Evolutionary conservation across 164 flowering plant species (phyloP).

Genomic region (Warburgia ugandensis): DNA sequence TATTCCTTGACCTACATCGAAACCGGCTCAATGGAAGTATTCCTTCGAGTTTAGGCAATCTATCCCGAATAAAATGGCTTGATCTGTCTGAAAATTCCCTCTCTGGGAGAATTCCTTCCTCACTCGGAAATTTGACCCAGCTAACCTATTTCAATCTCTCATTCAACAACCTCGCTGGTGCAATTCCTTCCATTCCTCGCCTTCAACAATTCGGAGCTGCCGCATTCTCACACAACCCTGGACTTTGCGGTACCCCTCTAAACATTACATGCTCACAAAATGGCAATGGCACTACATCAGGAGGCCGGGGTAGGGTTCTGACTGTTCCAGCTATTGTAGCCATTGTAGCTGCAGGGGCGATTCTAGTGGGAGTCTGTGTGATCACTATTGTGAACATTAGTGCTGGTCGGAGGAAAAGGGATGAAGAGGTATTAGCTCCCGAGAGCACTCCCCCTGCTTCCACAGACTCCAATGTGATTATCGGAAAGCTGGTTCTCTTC

Average conservation of each 20-base stretch:
- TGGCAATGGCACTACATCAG: conserved; percentile 15
- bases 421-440: conserved; percentile 29
- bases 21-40: conserved; percentile 71
- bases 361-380: conserved; percentile 71
- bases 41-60: conserved; percentile 52
- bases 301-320: conserved; percentile 37
- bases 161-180: conserved; percentile 66
- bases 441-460: conserved; percentile 77
- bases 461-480: conserved; percentile 66
- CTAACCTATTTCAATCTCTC: conserved; percentile 69
- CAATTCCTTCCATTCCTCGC: conserved; percentile 42
- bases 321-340: conserved; percentile 73
- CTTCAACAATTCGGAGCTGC: conserved; percentile 52
- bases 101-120: conserved; percentile 57
- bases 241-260: conserved; percentile 76
- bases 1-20: conserved; percentile 57
- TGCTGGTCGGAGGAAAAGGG: conserved; percentile 38
- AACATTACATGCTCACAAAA: conserved; percentile 35
- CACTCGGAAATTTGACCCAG: conserved; percentile 50
- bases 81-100: conserved; percentile 70
- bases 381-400: conserved; percentile 56
- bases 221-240: conserved; percentile 63
- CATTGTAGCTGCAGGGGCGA: conserved; percentile 85
- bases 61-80: conserved; percentile 38
- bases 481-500: conserved; percentile 92